phyloP scores from a whole-genome alignment of 2,329 filamentous ascomycete genomes.

The Alternaria rosae region DNA sequence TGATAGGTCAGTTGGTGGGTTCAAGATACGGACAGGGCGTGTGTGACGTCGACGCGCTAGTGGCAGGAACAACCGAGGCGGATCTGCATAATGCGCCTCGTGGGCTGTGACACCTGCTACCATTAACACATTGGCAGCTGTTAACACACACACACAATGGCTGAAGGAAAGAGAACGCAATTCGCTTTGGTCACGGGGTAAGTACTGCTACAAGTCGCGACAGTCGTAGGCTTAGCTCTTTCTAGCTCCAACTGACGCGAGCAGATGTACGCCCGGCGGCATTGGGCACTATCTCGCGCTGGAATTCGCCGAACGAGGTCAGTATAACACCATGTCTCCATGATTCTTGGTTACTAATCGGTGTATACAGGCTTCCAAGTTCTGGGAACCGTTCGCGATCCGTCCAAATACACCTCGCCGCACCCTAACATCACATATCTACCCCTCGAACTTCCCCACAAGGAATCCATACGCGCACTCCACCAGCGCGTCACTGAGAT shows the following conservation, averaged over 20 bases:
- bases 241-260: conserved; percentile 18
- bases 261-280: conserved; percentile 61
- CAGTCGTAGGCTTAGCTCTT: neutral
- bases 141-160: conserved; percentile 15
- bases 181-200: conserved; percentile 51
- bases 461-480: conserved; percentile 58
- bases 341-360: neutral
- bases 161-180: conserved; percentile 24
- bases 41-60: conserved; percentile 13
- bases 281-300: conserved; percentile 66
- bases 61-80: neutral
- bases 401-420: conserved; percentile 57
- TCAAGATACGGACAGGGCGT: neutral
- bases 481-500: conserved; percentile 56
- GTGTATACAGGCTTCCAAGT: conserved; percentile 58
- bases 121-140: neutral
- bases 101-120: neutral
- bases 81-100: conserved; percentile 2
- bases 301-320: conserved; percentile 61
- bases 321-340: neutral
- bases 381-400: conserved; percentile 64
- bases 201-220: neutral
- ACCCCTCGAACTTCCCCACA: conserved; percentile 61
- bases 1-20: neutral
- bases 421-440: conserved; percentile 63